Conservation (phyloP, 2,329 filamentous ascomycete species). For the Sclerotinia nivalis region DNA sequence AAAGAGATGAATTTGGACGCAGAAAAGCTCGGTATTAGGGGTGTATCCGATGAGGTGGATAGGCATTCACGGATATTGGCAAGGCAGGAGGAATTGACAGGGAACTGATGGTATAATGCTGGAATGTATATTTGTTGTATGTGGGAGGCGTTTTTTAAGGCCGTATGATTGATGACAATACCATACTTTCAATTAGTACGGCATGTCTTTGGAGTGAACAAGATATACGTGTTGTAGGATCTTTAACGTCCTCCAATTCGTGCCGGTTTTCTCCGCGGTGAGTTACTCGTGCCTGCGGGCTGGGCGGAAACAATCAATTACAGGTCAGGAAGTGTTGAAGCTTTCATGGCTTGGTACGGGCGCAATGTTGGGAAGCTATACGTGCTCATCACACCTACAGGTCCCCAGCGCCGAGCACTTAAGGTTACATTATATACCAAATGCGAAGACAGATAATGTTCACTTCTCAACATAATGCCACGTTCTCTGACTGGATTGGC, state of each 20-base stretch:
- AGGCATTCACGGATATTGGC: conserved; percentile 81
- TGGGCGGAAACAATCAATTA: neutral
- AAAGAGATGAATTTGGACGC: conserved; percentile 84
- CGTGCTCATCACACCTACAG: neutral
- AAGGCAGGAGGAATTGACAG: conserved; percentile 76
- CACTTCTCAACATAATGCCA: neutral
- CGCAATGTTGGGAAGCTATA: neutral
- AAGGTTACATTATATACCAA: conserved; percentile 8
- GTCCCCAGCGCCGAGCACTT: neutral
- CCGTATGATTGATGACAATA: conserved; percentile 18
- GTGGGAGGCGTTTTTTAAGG: conserved; percentile 35
- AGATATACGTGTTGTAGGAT: neutral
- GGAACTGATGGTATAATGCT: conserved; percentile 39
- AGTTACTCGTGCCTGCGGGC: neutral
- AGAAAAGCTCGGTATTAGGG: conserved; percentile 78
- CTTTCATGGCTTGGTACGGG: neutral
- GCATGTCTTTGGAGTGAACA: neutral
- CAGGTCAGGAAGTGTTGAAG: neutral
- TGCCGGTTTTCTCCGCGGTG: neutral
- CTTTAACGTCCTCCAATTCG: neutral
- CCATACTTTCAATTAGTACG: conserved; percentile 4
- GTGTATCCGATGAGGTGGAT: conserved; percentile 85
- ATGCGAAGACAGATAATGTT: conserved; percentile 3
- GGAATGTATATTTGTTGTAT: conserved; percentile 32
- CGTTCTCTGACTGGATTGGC: neutral